A percentile compares a stretch with the other conserved stretches of the same genome.
phyloP scores from a whole-genome alignment of 768 basidiomycete genomes.

The Serpula lacrymans region DNA sequence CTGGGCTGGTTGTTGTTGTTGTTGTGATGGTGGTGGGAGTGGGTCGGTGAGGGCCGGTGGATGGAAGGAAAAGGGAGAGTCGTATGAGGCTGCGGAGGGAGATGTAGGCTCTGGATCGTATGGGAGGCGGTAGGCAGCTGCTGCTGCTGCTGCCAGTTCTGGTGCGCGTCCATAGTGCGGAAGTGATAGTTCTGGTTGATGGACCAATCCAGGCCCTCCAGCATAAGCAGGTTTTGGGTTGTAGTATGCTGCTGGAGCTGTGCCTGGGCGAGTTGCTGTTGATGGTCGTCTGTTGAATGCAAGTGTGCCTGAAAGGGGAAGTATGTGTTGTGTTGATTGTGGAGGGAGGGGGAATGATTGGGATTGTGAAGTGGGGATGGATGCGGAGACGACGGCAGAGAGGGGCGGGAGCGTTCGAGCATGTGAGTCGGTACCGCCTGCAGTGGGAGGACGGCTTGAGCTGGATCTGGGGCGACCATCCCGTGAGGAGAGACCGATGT shows the following conservation, averaged over 20 bases:
- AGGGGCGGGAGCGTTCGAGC: constrained; percentile 66
- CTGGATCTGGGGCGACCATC: constrained; percentile 45
- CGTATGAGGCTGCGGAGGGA: constrained; percentile 32
- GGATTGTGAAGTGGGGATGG: constrained; percentile 49
- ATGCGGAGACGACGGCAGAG: constrained; percentile 73
- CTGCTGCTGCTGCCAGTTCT: constrained; percentile 35
- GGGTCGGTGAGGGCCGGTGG: constrained; percentile 50
- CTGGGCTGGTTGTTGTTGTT: constrained; percentile 12
- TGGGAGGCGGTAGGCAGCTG: constrained; percentile 25
- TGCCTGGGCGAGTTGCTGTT: constrained; percentile 64
- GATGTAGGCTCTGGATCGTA: constrained; percentile 21
- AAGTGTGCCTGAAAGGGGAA: constrained; percentile 56
- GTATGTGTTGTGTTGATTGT: constrained; percentile 46
- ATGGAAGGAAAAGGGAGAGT: constrained; percentile 80
- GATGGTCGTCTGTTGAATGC: constrained; percentile 50
- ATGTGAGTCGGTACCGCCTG: constrained; percentile 41
- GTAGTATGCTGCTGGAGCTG: constrained; percentile 67
- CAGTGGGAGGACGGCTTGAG: constrained; percentile 51
- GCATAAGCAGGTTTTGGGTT: constrained; percentile 39
- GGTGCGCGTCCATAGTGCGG: constrained; percentile 36
- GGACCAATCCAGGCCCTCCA: constrained; percentile 52
- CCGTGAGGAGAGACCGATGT: constrained; percentile 39
- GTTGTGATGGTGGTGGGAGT: constrained; percentile 22
- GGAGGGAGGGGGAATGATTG: constrained; percentile 35
- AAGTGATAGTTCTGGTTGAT: constrained; percentile 42